Conservation (phyloP, 2,329 filamentous ascomycete species). For the Chaetomiaceae sp. region DNA sequence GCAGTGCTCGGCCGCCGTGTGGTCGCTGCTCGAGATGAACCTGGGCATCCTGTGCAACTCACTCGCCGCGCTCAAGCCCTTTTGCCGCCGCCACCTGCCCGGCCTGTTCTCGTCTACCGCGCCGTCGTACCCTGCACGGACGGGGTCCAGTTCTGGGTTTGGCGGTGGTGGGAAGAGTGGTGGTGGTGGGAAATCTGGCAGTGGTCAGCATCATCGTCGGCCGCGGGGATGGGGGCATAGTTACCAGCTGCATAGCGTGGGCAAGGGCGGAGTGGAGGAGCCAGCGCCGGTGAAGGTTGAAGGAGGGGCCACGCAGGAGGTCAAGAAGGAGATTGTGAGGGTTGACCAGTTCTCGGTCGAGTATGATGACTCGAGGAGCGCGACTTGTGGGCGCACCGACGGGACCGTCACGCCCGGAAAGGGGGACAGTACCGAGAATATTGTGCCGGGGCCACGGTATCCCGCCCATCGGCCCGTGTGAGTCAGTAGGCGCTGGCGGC, state of each 20-base stretch:
- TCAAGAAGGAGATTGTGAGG: neutral
- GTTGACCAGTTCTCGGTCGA: slow-evolving; percentile 4
- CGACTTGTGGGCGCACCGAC: neutral
- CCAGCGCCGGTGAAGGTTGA: too few relatives aligned
- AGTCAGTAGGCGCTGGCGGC: too few relatives aligned
- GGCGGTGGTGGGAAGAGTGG: neutral
- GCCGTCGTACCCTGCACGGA: neutral
- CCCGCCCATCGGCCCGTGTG: neutral
- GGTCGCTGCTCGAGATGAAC: slow-evolving; percentile 35
- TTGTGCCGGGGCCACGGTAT: slow-evolving; percentile 2
- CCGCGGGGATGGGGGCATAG: slow-evolving; percentile 5
- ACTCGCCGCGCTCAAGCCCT: slow-evolving; percentile 26
- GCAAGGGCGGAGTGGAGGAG: slow-evolving; percentile 7
- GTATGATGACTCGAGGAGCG: too few relatives aligned
- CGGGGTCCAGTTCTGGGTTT: too few relatives aligned
- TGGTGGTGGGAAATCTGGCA: too few relatives aligned
- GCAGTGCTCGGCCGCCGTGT: slow-evolving; percentile 25
- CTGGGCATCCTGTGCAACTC: slow-evolving; percentile 29
- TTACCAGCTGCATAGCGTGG: slow-evolving; percentile 21
- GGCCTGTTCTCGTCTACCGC: slow-evolving; percentile 11
- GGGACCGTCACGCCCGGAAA: neutral
- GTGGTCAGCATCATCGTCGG: too few relatives aligned
- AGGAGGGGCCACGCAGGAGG: neutral
- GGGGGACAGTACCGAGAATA: slow-evolving; percentile 1
- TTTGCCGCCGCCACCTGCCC: slow-evolving; percentile 23